Evolutionary conservation across 768 basidiomycete species (phyloP).

Genomic region (Infundibulicybe gibba): DNA sequence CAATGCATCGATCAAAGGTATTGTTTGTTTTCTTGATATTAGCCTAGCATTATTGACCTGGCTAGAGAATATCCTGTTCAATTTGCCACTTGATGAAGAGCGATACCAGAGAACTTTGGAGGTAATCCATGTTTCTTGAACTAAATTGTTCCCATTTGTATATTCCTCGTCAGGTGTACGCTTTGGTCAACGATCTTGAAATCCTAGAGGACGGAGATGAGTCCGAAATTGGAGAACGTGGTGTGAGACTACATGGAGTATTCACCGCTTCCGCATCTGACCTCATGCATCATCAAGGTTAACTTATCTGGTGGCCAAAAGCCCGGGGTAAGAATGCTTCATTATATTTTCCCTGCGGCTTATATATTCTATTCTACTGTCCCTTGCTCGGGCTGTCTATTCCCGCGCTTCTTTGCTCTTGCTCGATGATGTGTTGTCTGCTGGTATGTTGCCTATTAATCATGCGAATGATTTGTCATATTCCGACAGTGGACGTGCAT

Average conservation of each 20-base stretch:
- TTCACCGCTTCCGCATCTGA: background rate
- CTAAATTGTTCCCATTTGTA: background rate
- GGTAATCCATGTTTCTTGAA: slow-evolving; percentile 40
- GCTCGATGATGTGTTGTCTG: slow-evolving; percentile 79
- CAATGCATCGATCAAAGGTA: slow-evolving; percentile 62
- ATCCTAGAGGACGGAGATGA: slow-evolving; percentile 88
- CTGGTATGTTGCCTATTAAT: slow-evolving; percentile 28
- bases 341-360: background rate
- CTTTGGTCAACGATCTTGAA: slow-evolving; percentile 69
- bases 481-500: slow-evolving; percentile 74
- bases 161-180: slow-evolving; percentile 45
- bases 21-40: background rate
- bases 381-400: slow-evolving; percentile 84
- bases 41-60: slow-evolving; percentile 1
- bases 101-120: slow-evolving; percentile 78
- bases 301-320: slow-evolving; percentile 63
- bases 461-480: background rate
- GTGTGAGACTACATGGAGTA: slow-evolving; percentile 43
- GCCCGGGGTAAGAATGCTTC: slow-evolving; percentile 50
- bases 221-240: slow-evolving; percentile 85
- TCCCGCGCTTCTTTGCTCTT: slow-evolving; percentile 80
- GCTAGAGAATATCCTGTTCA: slow-evolving; percentile 66
- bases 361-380: slow-evolving; percentile 38
- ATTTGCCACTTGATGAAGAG: slow-evolving; percentile 61
- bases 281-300: slow-evolving; percentile 22